These are phyloP conservation scores for Acanthamoeba royreba DNA, from an alignment of 208 protist species.

Conservation along the genomic window DNA sequence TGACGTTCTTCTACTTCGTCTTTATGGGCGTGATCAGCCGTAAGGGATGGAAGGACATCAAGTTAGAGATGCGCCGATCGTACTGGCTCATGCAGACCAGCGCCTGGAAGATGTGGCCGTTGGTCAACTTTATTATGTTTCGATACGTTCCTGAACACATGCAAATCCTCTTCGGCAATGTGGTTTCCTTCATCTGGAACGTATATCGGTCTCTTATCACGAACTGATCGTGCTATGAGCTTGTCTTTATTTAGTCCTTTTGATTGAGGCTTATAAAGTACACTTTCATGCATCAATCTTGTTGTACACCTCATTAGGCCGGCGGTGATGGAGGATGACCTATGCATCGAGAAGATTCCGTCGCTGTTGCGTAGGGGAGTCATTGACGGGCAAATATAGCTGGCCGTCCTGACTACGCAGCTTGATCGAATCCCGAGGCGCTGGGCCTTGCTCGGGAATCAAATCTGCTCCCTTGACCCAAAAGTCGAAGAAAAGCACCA, in stretches of 20 bases:
- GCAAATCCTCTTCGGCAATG: background rate
- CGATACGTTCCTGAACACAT: background rate
- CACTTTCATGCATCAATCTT: too few relatives aligned
- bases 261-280: too few relatives aligned
- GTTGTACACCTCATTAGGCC: too few relatives aligned
- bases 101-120: conserved; percentile 2
- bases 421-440: background rate
- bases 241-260: too few relatives aligned
- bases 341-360: background rate
- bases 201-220: background rate
- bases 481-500: background rate
- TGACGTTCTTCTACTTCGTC: background rate
- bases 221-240: too few relatives aligned
- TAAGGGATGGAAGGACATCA: background rate
- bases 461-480: background rate
- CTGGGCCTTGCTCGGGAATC: background rate
- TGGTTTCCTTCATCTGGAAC: conserved; percentile 5
- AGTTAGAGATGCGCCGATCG: background rate
- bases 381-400: background rate
- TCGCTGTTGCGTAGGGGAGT: background rate
- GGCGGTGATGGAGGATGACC: too few relatives aligned
- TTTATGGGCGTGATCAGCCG: background rate
- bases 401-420: background rate
- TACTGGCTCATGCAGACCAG: background rate
- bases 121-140: background rate